phyloP scores from a whole-genome alignment of 2,329 filamentous ascomycete genomes.

The Alternaria novae-zelandiae region DNA sequence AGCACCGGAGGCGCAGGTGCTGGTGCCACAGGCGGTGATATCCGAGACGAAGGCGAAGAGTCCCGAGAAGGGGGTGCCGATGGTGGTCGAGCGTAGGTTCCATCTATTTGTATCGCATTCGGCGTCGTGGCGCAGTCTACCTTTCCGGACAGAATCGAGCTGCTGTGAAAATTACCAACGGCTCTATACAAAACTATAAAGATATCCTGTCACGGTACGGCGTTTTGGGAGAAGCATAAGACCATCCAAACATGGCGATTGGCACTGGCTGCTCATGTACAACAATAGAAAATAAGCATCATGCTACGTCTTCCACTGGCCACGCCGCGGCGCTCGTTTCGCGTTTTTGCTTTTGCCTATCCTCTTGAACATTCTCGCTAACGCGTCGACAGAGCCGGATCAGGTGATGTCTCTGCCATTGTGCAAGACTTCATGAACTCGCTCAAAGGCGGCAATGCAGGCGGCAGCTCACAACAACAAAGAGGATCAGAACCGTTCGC shows the following conservation, averaged over 20 bases:
- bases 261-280: constrained; percentile 38
- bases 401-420: constrained; percentile 73
- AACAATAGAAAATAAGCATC: constrained; percentile 46
- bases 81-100: constrained; percentile 99
- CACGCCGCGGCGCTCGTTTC: constrained; percentile 40
- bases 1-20: constrained; percentile 79
- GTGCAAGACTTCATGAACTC: constrained; percentile 91
- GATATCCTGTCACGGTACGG: constrained; percentile 34
- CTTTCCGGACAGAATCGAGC: constrained; percentile 27
- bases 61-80: constrained; percentile 93
- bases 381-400: constrained; percentile 51
- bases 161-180: constrained; percentile 26
- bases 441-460: constrained; percentile 63
- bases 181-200: constrained; percentile 20
- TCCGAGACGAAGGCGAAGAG: constrained; percentile 86
- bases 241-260: constrained; percentile 27
- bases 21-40: constrained; percentile 87
- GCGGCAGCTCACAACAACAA: constrained; percentile 42
- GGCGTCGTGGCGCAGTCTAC: constrained; percentile 46
- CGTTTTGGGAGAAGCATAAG: constrained; percentile 38
- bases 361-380: constrained; percentile 24
- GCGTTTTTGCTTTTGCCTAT: constrained; percentile 6
- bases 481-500: constrained; percentile 71
- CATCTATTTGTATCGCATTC: constrained; percentile 35
- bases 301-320: constrained; percentile 32